A percentile compares a stretch with the other conserved stretches of the same genome.
Conservation (phyloP, 306 rosid genomes). For the Vigna reflexopilosa region DNA sequence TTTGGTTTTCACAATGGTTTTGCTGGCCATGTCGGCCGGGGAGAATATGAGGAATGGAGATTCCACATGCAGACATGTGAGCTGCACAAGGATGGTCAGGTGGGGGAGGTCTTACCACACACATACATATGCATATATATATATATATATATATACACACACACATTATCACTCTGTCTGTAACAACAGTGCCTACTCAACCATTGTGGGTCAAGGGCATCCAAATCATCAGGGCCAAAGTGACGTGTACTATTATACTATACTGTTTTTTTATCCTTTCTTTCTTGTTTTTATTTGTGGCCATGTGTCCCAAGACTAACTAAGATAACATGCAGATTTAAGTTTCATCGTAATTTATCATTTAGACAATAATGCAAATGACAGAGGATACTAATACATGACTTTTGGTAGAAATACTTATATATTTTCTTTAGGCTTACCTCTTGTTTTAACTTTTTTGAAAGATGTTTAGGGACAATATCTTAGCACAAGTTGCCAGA, state of each 20-base stretch:
- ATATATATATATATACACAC: not conserved
- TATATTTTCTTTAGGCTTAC: not conserved
- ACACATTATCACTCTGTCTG: not conserved
- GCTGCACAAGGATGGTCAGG: constrained; percentile 48
- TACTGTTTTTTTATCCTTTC: not conserved
- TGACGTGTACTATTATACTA: not conserved
- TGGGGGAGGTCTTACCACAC: not conserved
- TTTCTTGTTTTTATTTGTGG: not conserved
- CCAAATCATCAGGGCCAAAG: not conserved
- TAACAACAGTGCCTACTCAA: not conserved
- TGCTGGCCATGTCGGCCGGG: constrained; percentile 57
- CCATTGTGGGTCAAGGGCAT: not conserved
- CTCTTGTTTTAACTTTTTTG: not conserved
- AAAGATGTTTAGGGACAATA: no score
- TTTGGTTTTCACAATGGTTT: constrained; percentile 22
- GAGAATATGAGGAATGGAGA: constrained; percentile 32
- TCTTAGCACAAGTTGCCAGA: no score
- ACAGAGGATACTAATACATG: no score
- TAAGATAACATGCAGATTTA: constrained; percentile 11
- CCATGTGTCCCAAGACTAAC: not conserved
- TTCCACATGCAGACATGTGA: constrained; percentile 81
- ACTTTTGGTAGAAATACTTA: not conserved
- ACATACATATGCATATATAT: no score
- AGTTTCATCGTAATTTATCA: constrained; percentile 11
- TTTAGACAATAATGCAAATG: not conserved